Percentiles rank a stretch among this genome's conserved stretches.
These are phyloP conservation scores for Funneliformis mosseae DNA, from an alignment of 192 early-diverging fungal genomes.

Conservation along the genomic window DNA sequence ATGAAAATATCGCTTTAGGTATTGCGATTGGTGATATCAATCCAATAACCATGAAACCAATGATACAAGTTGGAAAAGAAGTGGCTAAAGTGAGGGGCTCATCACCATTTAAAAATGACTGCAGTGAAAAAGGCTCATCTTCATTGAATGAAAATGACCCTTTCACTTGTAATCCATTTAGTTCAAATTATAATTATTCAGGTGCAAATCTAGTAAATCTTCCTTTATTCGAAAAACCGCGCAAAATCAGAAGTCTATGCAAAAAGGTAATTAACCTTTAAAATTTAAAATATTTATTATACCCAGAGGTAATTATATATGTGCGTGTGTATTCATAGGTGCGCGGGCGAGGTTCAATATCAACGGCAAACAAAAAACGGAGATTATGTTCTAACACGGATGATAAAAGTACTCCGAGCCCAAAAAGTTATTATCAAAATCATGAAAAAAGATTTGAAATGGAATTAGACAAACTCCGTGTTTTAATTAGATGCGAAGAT, in stretches of 20 bases:
- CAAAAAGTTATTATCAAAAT: not conserved
- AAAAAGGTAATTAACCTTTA: not conserved
- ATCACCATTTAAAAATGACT: not conserved
- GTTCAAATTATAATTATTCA: not conserved
- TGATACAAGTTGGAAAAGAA: constrained; percentile 27
- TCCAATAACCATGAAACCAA: constrained; percentile 59
- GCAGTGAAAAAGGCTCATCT: not conserved
- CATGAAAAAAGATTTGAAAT: not conserved
- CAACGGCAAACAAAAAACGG: not conserved
- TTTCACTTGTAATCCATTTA: not conserved
- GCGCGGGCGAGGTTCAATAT: not conserved
- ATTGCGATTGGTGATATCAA: constrained; percentile 67
- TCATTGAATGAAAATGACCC: not conserved
- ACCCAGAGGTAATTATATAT: not conserved
- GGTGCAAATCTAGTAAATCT: not conserved
- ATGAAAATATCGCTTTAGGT: constrained; percentile 50
- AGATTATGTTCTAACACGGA: not conserved
- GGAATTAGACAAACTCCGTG: not conserved
- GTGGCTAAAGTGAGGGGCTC: not conserved
- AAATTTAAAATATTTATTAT: not conserved
- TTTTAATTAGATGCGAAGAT: not conserved
- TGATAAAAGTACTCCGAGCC: not conserved
- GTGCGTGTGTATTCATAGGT: not conserved
- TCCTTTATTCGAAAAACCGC: not conserved
- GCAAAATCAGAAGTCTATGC: not conserved